These are phyloP conservation scores for Sporothrix pseudoabietina DNA, from an alignment of 2,329 filamentous ascomycete species.

Conservation along the genomic window DNA sequence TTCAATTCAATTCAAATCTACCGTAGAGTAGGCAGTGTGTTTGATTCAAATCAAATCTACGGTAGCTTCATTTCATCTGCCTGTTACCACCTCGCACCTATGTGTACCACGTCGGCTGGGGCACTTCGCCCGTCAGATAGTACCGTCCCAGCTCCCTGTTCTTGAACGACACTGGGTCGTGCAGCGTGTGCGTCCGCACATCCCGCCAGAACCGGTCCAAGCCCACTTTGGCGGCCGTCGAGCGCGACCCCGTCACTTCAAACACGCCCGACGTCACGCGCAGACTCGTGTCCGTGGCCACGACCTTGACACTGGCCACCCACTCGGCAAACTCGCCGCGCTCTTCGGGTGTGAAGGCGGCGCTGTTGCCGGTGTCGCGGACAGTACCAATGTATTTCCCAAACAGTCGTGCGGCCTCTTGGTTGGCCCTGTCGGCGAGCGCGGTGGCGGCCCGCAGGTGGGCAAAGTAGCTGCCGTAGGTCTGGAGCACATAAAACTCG, in stretches of 20 bases:
- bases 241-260: slow-evolving; percentile 62
- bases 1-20: too few species aligned
- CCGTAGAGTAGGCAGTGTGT: too few species aligned
- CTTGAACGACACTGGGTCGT: slow-evolving; percentile 70
- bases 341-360: slow-evolving; percentile 51
- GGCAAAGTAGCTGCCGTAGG: slow-evolving; percentile 65
- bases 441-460: slow-evolving; percentile 62
- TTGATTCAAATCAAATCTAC: too few species aligned
- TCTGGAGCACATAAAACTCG: slow-evolving; percentile 66
- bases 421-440: slow-evolving; percentile 58
- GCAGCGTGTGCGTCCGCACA: slow-evolving; percentile 65
- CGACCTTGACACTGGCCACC: slow-evolving; percentile 64
- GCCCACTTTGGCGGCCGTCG: slow-evolving; percentile 60
- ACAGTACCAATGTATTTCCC: slow-evolving; percentile 39
- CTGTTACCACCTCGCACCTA: not conserved
- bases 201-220: slow-evolving; percentile 69
- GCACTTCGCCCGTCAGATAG: slow-evolving; percentile 57
- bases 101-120: slow-evolving; percentile 64
- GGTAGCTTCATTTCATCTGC: not conserved
- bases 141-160: slow-evolving; percentile 63
- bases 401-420: slow-evolving; percentile 53
- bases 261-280: slow-evolving; percentile 63
- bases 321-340: slow-evolving; percentile 64
- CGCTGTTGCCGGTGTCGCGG: slow-evolving; percentile 22
- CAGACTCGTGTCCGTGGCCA: slow-evolving; percentile 62